Base-by-base conservation (phyloP, 1,284 basidiomycete genomes). In the Naganishia cerealis region DNA sequence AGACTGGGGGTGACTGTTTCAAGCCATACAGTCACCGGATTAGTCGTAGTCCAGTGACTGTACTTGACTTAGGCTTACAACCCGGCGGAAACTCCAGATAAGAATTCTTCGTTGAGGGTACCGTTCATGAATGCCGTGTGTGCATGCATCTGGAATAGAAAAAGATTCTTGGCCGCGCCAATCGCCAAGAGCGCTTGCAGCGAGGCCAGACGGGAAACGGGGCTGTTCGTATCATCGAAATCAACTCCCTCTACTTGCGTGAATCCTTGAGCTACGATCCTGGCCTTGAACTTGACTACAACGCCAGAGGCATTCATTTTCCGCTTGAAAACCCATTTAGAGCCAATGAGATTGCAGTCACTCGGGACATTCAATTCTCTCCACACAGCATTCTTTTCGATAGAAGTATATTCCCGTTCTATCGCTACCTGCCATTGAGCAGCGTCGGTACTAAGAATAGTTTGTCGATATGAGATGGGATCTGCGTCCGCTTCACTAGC, bases 191-290 rank as follows among this genome's bases (percentile, higher is more conserved):
- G 58, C 33, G 42, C 29, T 3, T 29, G 58, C 46, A 65, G 38
- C 29, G 46, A 66, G 13, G 26, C 29, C 42, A 24, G 33, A 3
- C n/a, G 38, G 16, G 57, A 66, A 6, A 70, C 68, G 8, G 68
- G 68, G 5, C 66, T 33, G 56, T 59, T 54, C 38, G 68, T 70
- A 18, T 67, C 66, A 8, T 56, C 46, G 54, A 67, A 61, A 38
- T 70, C 67, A 24, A 42, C 38, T 21, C 70, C 63, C 33, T 56
- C 53, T 39, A 67, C 67, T 21, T 71, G 63, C 6, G 61, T 53
- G 24, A 65, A 65, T 1, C 83, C 83, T 72, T 80, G 75, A 1
- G 79, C 76, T 9, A 84, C 80, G 9, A 82, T 56, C 2, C 77
- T 59, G 26, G 18, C 7, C 36, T n/a, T 38, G 42, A 43, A 43